Conservation (phyloP, 176 grass and related monocot species). For the Chrysopogon serrulatus region DNA sequence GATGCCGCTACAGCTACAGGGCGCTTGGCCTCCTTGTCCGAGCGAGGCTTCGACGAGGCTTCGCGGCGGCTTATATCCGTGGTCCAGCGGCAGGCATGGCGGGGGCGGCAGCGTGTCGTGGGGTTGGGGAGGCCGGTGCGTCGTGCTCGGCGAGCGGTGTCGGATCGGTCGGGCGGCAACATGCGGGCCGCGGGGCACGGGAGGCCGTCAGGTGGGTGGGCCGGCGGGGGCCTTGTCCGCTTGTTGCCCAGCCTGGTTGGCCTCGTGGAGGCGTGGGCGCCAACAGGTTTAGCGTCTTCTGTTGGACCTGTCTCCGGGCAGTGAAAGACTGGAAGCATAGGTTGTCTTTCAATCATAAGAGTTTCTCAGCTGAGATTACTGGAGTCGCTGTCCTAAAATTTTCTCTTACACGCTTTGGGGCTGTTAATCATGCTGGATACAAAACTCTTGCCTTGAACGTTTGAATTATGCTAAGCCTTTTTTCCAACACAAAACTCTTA, state of each 20-base stretch:
- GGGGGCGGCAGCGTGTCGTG: slow-evolving; percentile 1
- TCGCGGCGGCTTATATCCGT: neutral
- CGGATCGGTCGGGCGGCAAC: slow-evolving; percentile 18
- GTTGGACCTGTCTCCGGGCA: neutral
- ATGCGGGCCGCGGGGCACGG: slow-evolving; percentile 8
- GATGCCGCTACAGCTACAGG: too few relatives aligned
- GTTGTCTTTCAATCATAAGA: too few relatives aligned
- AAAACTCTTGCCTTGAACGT: too few relatives aligned
- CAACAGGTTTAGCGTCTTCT: neutral
- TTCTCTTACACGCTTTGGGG: too few relatives aligned
- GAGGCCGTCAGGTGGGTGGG: slow-evolving; percentile 1
- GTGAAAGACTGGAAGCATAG: too few relatives aligned
- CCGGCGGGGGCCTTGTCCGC: neutral
- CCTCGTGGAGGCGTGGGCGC: neutral
- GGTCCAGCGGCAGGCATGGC: neutral
- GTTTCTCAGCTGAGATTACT: too few relatives aligned
- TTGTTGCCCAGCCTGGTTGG: neutral
- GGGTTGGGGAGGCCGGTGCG: slow-evolving; percentile 10
- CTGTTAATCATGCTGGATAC: too few relatives aligned
- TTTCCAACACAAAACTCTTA: too few relatives aligned
- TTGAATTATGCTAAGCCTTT: too few relatives aligned
- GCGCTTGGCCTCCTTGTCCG: neutral
- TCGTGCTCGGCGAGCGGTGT: slow-evolving; percentile 21
- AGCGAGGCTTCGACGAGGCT: neutral
- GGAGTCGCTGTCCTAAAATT: too few relatives aligned